These are phyloP conservation scores for Neonectria ditissima DNA, from an alignment of 2,329 filamentous ascomycete species.

Conservation along the genomic window DNA sequence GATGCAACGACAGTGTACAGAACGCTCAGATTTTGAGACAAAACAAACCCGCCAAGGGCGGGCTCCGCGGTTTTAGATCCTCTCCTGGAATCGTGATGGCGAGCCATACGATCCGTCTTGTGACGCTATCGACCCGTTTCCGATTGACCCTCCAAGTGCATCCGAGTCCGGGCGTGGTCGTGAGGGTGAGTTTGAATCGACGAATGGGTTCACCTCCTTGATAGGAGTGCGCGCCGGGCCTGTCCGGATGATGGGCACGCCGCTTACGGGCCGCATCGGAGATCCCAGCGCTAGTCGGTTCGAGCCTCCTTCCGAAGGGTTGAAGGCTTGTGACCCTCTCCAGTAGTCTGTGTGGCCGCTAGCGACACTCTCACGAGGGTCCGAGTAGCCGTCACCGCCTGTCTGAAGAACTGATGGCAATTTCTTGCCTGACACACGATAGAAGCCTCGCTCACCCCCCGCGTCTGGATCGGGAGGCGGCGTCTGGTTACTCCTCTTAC, in stretches of 20 bases:
- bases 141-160: slow-evolving; percentile 39
- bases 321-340: slow-evolving; percentile 63
- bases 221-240: slow-evolving; percentile 74
- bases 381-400: slow-evolving; percentile 73
- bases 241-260: slow-evolving; percentile 70
- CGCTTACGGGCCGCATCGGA: slow-evolving; percentile 71
- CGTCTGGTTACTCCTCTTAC: slow-evolving; percentile 50
- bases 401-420: slow-evolving; percentile 71
- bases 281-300: slow-evolving; percentile 64
- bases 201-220: slow-evolving; percentile 65
- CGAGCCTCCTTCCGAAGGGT: slow-evolving; percentile 48
- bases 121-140: slow-evolving; percentile 34
- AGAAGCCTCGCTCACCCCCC: slow-evolving; percentile 68
- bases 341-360: slow-evolving; percentile 66
- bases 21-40: slow-evolving; percentile 43
- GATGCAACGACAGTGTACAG: slow-evolving; percentile 40
- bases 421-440: slow-evolving; percentile 74
- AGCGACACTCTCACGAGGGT: slow-evolving; percentile 57
- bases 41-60: slow-evolving; percentile 27
- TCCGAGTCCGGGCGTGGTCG: slow-evolving; percentile 43
- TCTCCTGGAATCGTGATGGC: slow-evolving; percentile 46
- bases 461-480: slow-evolving; percentile 47
- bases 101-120: slow-evolving; percentile 43
- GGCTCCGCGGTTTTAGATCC: slow-evolving; percentile 38
- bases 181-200: slow-evolving; percentile 49